phyloP scores from a whole-genome alignment of 2,329 filamentous ascomycete genomes.

The Colletotrichum australisinense region DNA sequence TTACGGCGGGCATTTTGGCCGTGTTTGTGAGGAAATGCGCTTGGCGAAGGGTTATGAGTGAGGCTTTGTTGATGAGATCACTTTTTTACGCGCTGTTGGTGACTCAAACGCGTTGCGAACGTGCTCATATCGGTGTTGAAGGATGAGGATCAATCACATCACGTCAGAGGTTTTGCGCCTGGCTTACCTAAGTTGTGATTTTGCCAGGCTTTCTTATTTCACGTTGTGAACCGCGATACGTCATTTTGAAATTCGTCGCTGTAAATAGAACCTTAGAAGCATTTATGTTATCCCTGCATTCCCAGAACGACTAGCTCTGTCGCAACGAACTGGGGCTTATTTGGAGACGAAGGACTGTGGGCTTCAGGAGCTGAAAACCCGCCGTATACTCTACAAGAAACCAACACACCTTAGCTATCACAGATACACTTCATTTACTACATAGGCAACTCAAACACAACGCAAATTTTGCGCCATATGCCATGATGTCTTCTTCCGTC shows the following conservation, averaged over 20 bases:
- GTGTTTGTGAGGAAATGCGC: fast-evolving
- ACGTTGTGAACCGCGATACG: too few relatives aligned
- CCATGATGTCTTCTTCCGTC: too few relatives aligned
- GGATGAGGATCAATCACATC: neutral
- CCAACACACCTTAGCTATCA: too few relatives aligned
- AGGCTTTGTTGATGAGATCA: neutral
- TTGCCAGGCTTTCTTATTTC: neutral
- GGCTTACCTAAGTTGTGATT: neutral
- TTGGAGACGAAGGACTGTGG: neutral
- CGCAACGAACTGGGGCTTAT: neutral
- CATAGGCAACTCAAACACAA: too few relatives aligned
- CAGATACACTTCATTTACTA: too few relatives aligned
- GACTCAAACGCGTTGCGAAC: neutral
- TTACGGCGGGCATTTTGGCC: neutral
- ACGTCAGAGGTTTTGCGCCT: neutral
- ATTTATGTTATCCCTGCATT: too few relatives aligned
- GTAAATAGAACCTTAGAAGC: too few relatives aligned
- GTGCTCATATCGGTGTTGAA: neutral
- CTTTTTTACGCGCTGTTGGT: fast-evolving
- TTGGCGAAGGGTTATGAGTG: neutral
- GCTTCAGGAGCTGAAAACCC: neutral
- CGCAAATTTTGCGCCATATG: too few relatives aligned
- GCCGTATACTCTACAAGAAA: too few relatives aligned
- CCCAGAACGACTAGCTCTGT: too few relatives aligned
- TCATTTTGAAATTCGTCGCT: too few relatives aligned